phyloP scores from a whole-genome alignment of 192 early-diverging fungal genomes.

The Phlyctochytrium planicorne region DNA sequence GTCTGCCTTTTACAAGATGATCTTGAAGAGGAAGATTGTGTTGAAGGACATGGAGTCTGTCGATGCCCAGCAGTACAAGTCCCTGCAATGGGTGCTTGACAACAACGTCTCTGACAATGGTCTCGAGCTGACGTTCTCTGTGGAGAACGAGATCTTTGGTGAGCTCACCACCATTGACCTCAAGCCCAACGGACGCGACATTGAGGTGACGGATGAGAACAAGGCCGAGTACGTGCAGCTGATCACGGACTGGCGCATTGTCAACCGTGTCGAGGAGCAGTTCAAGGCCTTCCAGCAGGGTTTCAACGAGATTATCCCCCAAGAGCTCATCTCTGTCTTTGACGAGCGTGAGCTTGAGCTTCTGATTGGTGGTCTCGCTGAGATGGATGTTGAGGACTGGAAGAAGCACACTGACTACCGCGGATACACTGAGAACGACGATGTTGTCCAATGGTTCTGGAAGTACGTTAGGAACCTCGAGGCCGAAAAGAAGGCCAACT shows the following conservation, averaged over 20 bases:
- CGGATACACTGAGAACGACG: slow-evolving; percentile 96
- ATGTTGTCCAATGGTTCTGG: slow-evolving; percentile 97
- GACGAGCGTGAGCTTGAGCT: slow-evolving; percentile 98
- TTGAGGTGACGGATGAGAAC: slow-evolving; percentile 94
- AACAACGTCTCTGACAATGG: slow-evolving; percentile 81
- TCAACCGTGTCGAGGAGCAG: slow-evolving; percentile 91
- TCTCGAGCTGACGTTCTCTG: slow-evolving; percentile 85
- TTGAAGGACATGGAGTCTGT: slow-evolving; percentile 93
- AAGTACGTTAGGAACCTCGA: slow-evolving; percentile 86
- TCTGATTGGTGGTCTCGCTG: slow-evolving; percentile 93
- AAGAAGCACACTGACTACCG: slow-evolving; percentile 98
- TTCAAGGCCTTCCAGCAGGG: slow-evolving; percentile 93
- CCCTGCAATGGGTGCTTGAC: slow-evolving; percentile 92
- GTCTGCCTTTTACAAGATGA: slow-evolving; percentile 95
- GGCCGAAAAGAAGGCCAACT: slow-evolving; percentile 87
- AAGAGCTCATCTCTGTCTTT: slow-evolving; percentile 92
- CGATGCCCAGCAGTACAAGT: slow-evolving; percentile 88
- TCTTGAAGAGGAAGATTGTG: slow-evolving; percentile 84
- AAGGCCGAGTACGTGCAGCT: slow-evolving; percentile 94
- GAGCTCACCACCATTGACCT: slow-evolving; percentile 85
- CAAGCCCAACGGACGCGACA: slow-evolving; percentile 82
- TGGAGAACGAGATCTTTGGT: slow-evolving; percentile 94
- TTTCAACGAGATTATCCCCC: slow-evolving; percentile 94
- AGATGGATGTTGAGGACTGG: slow-evolving; percentile 98
- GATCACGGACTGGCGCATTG: slow-evolving; percentile 86